Base-by-base conservation (phyloP, 352 stramenopile species). In the Blastocystis sp. region DNA sequence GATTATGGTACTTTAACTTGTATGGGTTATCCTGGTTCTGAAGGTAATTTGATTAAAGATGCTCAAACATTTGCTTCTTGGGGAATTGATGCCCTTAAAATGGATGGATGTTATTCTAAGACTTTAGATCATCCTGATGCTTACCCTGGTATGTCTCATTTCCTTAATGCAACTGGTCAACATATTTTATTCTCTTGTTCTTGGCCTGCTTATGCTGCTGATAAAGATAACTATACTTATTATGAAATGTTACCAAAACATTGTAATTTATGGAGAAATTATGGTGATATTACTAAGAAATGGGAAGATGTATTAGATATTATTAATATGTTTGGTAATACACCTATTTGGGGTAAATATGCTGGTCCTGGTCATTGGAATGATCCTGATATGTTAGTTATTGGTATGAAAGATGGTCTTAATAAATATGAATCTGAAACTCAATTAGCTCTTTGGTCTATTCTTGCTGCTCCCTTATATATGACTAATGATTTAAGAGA, bases 1-100 rank as follows among this genome's bases (percentile, higher is more conserved):
- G 70, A 71, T 55, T 58, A 58, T 28, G 67, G 68, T 21, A 52
- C 47, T 2, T 49, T 57, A 19, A 78, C 72, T 0, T 78, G 72
- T 44, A 58, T 45, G 16, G 41, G 66, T 2, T 67, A 52, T 34
- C 48, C 67, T 35, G 71, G 71, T 21, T 62, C 32, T 9, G 10
- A 70, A 18, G 67, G 58, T n/a, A 49, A 71, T 39, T 49, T 73
- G 54, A 5, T n/a, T 11, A 13, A 46, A 6, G 71, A 78, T 58
- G 69, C 69, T 11, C 18, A 33, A 49, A 69, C 40, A 28, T 77
- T 73, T 47, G 68, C 56, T 7, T 41, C 39, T n/a, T 75, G 67
- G 67, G 67, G 57, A 4, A 47, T 76, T 27, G 71, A 77, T 46
- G 74, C 67, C 31, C 19, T 78, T 2, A 78, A 78, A 46, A 65